Base-by-base conservation (phyloP, 1,284 basidiomycete genomes). In the Leccinum subrobustum region DNA sequence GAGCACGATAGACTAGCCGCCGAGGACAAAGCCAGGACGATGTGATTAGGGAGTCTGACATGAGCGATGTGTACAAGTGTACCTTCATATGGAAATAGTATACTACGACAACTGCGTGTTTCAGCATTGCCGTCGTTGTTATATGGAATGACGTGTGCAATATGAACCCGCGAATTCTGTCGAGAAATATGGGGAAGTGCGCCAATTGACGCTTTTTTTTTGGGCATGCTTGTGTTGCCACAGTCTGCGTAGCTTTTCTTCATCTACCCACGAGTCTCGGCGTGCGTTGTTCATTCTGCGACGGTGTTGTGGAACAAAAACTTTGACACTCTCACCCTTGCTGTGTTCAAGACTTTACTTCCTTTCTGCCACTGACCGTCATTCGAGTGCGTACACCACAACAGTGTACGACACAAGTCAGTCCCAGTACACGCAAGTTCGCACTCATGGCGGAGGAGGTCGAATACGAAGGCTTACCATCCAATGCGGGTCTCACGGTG, bases 401-500 rank as follows among this genome's bases (percentile, higher is more conserved):
- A 53, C 52, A 48, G 52, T 56, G 42, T 47, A 47, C 42, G 42
- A 31, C 48, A 60, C 47, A 54, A 59, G 57, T n/a, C 57, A 33
- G 53, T 51, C 50, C 52, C 53, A 37, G 33, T 18, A 57, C 47
- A 61, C 52, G 12, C 60, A 52, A 44, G 31, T 39, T 69, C 37
- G 20, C 54, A 63, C 59, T 60, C 58, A 83, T 84, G 83, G 74
- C 79, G 25, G 83, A 84, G 54, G 91, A 92, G 73, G 78, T 84
- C 68, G 90, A 92, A 68, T 93, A 93, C 73, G 91, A 93, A 75
- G 85, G 81, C 47, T 76, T 93, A 54, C 84, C 88, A 60, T 81
- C 84, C n/a, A 91, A 89, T 78, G 88, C 90, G 52, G 86, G 89
- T 60, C 81, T 89, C 62, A 81, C 81, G 56, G 89, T 91, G 66